Conservation (phyloP, 768 basidiomycete species). For the Pilatotrama ljubarskyi region DNA sequence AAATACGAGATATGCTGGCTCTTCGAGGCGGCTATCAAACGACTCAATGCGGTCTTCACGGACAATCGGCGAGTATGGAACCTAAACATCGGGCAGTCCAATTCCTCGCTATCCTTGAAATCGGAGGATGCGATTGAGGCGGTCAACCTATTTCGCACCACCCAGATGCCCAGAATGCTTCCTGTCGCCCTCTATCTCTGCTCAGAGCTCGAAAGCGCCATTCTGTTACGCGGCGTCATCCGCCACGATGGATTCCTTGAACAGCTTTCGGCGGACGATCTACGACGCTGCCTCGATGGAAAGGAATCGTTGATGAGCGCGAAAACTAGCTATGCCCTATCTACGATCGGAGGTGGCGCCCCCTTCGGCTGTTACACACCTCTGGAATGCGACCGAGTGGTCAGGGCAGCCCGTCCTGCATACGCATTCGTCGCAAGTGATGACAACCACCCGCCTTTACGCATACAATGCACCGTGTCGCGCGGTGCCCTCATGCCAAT, state of each 20-base stretch:
- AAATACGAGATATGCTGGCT: constrained; percentile 10
- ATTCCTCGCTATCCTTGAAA: too few relatives aligned
- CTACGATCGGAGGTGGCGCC: too few relatives aligned
- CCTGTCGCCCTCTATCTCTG: constrained; percentile 12
- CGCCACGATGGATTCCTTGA: constrained; percentile 1
- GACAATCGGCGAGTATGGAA: background rate
- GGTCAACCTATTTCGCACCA: constrained; percentile 9
- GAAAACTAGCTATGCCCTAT: too few relatives aligned
- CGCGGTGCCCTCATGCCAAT: too few relatives aligned
- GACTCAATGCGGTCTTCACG: constrained; percentile 7
- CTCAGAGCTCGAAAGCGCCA: background rate
- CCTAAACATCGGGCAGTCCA: background rate
- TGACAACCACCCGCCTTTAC: too few relatives aligned
- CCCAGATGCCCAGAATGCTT: background rate
- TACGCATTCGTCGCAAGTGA: too few relatives aligned
- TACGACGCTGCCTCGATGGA: constrained; percentile 2
- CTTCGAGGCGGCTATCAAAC: background rate
- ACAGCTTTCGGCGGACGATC: constrained; percentile 1
- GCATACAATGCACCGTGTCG: too few relatives aligned
- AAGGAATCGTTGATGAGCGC: too few relatives aligned
- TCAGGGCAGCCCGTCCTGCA: too few relatives aligned
- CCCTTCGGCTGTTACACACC: too few relatives aligned
- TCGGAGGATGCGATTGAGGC: constrained; percentile 1
- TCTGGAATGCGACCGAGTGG: too few relatives aligned
- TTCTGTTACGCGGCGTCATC: background rate